Percentiles rank a stretch among this genome's conserved stretches.
Evolutionary conservation across 495 filamentous ascomycete genomes (phyloP).

Genomic region (Aspergillus mulundensis): DNA sequence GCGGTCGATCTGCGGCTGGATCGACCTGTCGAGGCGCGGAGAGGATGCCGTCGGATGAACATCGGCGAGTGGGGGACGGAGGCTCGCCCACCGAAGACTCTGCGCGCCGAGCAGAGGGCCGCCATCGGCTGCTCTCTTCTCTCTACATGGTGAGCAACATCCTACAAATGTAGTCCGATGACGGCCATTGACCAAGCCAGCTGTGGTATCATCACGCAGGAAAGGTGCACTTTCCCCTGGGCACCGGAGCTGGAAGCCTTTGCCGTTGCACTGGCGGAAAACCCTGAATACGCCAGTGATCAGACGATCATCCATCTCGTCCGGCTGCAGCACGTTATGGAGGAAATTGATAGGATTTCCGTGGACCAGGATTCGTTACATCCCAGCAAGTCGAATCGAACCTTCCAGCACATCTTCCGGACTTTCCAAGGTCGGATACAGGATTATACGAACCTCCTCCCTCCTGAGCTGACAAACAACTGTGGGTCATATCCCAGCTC

Average conservation of each 20-base stretch:
- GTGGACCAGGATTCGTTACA: background rate
- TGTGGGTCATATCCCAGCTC: background rate
- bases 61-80: background rate
- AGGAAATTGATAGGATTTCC: slow-evolving; percentile 14
- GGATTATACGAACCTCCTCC: background rate
- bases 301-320: slow-evolving; percentile 18
- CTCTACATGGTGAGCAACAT: slow-evolving; percentile 16
- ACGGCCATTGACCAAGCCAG: background rate
- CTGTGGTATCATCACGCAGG: slow-evolving; percentile 16
- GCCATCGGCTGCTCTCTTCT: slow-evolving; percentile 22
- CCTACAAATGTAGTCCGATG: background rate
- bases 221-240: slow-evolving; percentile 15
- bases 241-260: slow-evolving; percentile 15
- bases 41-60: background rate
- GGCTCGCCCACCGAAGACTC: background rate
- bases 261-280: slow-evolving; percentile 9
- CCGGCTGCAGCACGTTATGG: slow-evolving; percentile 18
- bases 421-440: background rate
- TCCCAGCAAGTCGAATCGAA: too few relatives aligned
- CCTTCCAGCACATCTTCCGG: background rate
- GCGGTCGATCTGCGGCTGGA: slow-evolving; percentile 40
- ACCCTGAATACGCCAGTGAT: slow-evolving; percentile 13
- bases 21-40: slow-evolving; percentile 19
- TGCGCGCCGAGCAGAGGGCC: slow-evolving; percentile 19
- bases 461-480: background rate